These are phyloP conservation scores for Nemania diffusa DNA, from an alignment of 2,329 filamentous ascomycete species.

Conservation along the genomic window DNA sequence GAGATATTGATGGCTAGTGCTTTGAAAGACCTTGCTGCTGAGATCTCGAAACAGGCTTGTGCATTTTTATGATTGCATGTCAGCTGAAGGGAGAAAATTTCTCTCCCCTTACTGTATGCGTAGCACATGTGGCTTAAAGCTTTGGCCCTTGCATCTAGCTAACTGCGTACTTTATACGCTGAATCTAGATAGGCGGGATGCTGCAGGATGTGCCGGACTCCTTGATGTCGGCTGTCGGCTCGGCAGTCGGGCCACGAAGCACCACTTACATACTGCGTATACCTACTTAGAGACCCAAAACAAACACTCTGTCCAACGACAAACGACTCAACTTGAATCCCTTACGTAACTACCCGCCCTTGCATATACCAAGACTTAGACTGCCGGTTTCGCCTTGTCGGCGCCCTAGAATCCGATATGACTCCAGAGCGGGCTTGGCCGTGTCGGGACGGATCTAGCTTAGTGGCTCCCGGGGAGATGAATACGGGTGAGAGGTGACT, in stretches of 20 bases:
- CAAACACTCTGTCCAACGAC: too few species aligned
- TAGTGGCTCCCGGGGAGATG: slow-evolving; percentile 8
- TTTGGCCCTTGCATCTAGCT: background rate
- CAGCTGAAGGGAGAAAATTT: background rate
- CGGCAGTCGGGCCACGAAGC: background rate
- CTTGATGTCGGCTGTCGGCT: background rate
- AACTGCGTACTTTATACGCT: too few species aligned
- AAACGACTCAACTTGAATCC: background rate
- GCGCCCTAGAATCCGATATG: slow-evolving; percentile 4
- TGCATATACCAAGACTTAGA: background rate
- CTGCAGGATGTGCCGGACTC: too few species aligned
- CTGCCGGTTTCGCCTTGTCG: background rate
- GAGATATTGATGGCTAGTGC: too few species aligned
- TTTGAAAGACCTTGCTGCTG: too few species aligned
- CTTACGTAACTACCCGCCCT: background rate
- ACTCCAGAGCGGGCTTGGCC: slow-evolving; percentile 9
- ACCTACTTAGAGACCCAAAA: too few species aligned
- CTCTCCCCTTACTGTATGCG: background rate
- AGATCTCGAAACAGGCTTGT: too few species aligned
- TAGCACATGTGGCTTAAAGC: background rate
- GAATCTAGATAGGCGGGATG: too few species aligned
- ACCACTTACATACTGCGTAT: too few species aligned
- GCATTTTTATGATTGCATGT: background rate
- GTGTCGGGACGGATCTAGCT: background rate
- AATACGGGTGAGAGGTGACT: too few species aligned